Percentiles rank a stretch among this genome's conserved stretches.
Conservation (phyloP, 257 asterid species). For the Buddleja alternifolia region DNA sequence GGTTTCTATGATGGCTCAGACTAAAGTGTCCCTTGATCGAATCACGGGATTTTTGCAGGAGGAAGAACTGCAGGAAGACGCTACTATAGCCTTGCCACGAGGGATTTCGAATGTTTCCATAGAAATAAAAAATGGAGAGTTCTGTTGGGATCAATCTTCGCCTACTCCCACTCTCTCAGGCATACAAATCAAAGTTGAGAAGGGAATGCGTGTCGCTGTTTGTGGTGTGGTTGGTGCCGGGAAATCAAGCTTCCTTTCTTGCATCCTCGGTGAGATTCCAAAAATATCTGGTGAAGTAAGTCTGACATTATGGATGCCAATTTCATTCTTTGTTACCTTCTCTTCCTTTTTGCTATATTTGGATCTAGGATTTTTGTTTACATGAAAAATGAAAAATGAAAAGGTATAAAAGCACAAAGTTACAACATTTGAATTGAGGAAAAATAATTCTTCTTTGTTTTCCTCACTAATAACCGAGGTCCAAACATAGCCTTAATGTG, state of each 20-base stretch:
- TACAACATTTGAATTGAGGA: too few species aligned
- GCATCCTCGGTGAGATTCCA: conserved; percentile 81
- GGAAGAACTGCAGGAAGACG: conserved; percentile 70
- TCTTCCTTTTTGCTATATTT: neutral
- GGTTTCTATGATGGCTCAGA: conserved; percentile 89
- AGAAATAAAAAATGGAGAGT: conserved; percentile 64
- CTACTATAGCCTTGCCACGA: conserved; percentile 52
- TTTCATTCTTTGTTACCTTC: conserved; percentile 18
- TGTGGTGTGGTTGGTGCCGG: conserved; percentile 86
- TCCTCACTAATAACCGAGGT: too few species aligned
- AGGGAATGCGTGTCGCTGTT: conserved; percentile 79
- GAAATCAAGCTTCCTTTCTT: conserved; percentile 75
- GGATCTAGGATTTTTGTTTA: too few species aligned
- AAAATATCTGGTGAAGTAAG: conserved; percentile 76
- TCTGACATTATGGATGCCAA: conserved; percentile 26
- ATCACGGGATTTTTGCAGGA: conserved; percentile 63
- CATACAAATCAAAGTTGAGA: conserved; percentile 51
- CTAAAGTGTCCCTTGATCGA: conserved; percentile 77
- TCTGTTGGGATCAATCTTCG: conserved; percentile 62
- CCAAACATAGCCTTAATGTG: neutral
- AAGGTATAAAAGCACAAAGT: too few species aligned
- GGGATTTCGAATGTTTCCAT: conserved; percentile 51
- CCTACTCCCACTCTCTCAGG: conserved; percentile 54
- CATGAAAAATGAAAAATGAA: too few species aligned
- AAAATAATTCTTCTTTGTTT: too few species aligned